Conservation (phyloP, 768 basidiomycete genomes). For the Russula dissimulans region DNA sequence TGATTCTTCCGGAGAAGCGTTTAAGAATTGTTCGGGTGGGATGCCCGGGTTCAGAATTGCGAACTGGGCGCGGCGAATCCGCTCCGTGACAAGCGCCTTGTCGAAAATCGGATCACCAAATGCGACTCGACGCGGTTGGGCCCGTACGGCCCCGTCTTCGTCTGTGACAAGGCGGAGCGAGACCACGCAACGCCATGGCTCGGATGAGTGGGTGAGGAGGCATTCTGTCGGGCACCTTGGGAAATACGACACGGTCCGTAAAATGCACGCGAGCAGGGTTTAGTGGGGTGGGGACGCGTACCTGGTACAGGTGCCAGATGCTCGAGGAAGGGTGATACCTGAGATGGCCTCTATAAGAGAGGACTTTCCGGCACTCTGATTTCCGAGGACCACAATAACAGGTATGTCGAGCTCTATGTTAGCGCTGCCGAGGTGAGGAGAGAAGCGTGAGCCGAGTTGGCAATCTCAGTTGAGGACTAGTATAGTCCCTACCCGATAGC, state of each 20-base stretch:
- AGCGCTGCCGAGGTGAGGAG: slow-evolving; percentile 33
- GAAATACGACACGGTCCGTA: not conserved
- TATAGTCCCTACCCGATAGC: slow-evolving; percentile 43
- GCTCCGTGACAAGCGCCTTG: slow-evolving; percentile 50
- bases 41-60: slow-evolving; percentile 54
- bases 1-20: slow-evolving; percentile 27
- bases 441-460: slow-evolving; percentile 2
- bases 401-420: slow-evolving; percentile 66
- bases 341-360: slow-evolving; percentile 73
- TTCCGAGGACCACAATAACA: slow-evolving; percentile 63
- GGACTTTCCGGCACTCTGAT: slow-evolving; percentile 68
- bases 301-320: slow-evolving; percentile 72
- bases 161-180: slow-evolving; percentile 28
- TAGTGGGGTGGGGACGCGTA: slow-evolving; percentile 20
- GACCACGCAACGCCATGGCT: slow-evolving; percentile 29
- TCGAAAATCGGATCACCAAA: slow-evolving; percentile 36
- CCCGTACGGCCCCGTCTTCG: slow-evolving; percentile 24
- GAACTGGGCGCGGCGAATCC: slow-evolving; percentile 54
- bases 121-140: slow-evolving; percentile 25
- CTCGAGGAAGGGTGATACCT: slow-evolving; percentile 59
- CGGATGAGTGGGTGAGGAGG: slow-evolving; percentile 22
- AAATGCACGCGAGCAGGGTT: not conserved
- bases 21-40: slow-evolving; percentile 30
- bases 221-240: slow-evolving; percentile 33
- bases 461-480: not conserved